phyloP scores from a whole-genome alignment of 352 stramenopile genomes.

The Pythium grandisporangium region DNA sequence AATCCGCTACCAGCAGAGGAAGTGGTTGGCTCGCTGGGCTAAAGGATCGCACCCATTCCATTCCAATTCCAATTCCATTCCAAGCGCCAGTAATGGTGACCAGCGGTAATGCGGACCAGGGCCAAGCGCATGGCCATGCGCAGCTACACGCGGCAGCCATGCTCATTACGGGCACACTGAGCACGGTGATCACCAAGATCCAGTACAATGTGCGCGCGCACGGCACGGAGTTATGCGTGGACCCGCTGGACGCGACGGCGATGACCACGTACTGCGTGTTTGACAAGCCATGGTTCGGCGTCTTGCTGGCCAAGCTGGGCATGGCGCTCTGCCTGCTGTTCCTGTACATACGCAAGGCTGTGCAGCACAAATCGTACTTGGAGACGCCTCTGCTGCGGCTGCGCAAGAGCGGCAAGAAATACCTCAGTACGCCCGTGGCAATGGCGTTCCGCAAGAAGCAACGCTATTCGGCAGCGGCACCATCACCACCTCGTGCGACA shows the following conservation, averaged over 20 bases:
- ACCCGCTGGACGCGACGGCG: slow-evolving; percentile 17
- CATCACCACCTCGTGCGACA: no score
- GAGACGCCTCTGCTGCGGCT: slow-evolving; percentile 57
- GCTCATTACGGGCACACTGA: slow-evolving; percentile 76
- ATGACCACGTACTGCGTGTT: slow-evolving; percentile 61
- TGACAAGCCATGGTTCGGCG: slow-evolving; percentile 81
- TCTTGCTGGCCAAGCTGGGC: slow-evolving; percentile 78
- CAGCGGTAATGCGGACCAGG: no score
- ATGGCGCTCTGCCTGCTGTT: slow-evolving; percentile 77
- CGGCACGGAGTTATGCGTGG: slow-evolving; percentile 40
- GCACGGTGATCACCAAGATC: slow-evolving; percentile 81
- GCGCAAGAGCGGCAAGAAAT: slow-evolving; percentile 51
- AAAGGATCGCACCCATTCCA: no score
- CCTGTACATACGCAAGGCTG: slow-evolving; percentile 49
- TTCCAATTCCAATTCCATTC: no score
- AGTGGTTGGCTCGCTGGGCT: no score
- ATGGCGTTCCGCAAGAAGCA: slow-evolving; percentile 35
- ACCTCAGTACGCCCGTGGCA: slow-evolving; percentile 40
- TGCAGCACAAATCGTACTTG: slow-evolving; percentile 45
- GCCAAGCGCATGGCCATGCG: not conserved
- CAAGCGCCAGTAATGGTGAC: no score
- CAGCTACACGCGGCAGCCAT: slow-evolving; percentile 36
- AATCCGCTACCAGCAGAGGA: no score
- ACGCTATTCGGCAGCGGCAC: not conserved
- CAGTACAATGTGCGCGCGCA: slow-evolving; percentile 58